Base-by-base conservation (phyloP, 371 early-diverging fungal genomes). In the Syncephalis plumigaleata region DNA sequence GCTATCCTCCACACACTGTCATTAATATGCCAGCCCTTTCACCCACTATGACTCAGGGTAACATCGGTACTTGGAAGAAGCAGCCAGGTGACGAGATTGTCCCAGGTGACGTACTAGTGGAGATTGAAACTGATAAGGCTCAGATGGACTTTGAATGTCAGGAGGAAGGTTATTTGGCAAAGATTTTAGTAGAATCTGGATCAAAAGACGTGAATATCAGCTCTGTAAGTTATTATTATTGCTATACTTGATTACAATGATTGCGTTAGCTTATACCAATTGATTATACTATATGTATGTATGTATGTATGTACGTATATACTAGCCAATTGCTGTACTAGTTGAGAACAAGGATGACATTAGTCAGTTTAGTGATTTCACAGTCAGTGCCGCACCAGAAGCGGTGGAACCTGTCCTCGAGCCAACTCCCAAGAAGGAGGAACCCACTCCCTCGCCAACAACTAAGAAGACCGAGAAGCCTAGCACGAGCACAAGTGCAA, bases 71-170 rank as follows among this genome's bases (percentile, higher is more conserved):
- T 48, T 98, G 95, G 94, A 75, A 84, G 60, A 95, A 95, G 75
- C 75, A 82, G 13, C 18, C 88, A 46, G 98, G 98, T 27, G 98
- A 98, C 68, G 72, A 65, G 52, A 64, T 98, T 50, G 64, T 66
- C 26, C 85, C 94, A n/a, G 98, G 98, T 48, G 96, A 96, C 62
- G 89, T 93, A 37, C 67, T 98, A 44, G 91, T 91, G 39, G 96
- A 94, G 67, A 89, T 98, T 50, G 98, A 98, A 68, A 98, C 98
- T 23, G 96, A 98, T 70, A 98, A 98, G 79, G 98, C 98, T 42
- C 91, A 91, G 68, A 96, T 98, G 94, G 98, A 98, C 64, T 91
- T 95, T 65, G 98, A 98, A 68, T 92, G 86, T 70, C 95, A 96
- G 68, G 98, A 98, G 55, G 93, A 94, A 57, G 98, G 98, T 38